Base-by-base conservation (phyloP, 495 filamentous ascomycete genomes). In the Neurospora tetrasperma region DNA sequence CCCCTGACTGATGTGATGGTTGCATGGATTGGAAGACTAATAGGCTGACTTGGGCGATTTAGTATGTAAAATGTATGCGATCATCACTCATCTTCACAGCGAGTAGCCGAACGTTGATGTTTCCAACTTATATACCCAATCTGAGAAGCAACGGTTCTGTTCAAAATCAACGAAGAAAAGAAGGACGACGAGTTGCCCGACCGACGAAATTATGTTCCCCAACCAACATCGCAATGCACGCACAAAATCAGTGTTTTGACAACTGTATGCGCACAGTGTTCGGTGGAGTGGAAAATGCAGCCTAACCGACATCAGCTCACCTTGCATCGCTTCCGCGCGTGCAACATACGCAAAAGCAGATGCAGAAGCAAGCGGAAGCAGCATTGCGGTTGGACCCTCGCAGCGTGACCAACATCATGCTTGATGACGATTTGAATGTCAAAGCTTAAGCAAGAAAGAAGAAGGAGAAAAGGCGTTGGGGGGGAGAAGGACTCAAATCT, bases 11-110 rank as follows among this genome's bases (percentile, higher is more conserved):
- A 35, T 39, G 27, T 48, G 46, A 35, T 39, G 27, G 14, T 69
- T 46, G 20, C 43, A 27, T 31, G 46, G 9, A 5, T 12, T 40
- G 71, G 48, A 38, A n/a, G 39, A 59, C 8, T 14, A 23, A 40
- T n/a, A 42, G 35, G 23, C 71, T 59, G 40, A 73, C 72, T 69
- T 71, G 76, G 48, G 73, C 54, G 27, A 4, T 62, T 35, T 48
- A 79, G 77, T 5, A 79, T 78, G 78, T 79, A 74, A 79, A 79
- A 69, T 39, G 27, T 66, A 18, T 38, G 54, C 54, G 54, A 35
- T 10, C 8, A 27, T 6, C 48, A 59, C 46, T 23, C 10, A 59
- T 54, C 46, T 54, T 54, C 10, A 48, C n/a, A 20, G 46, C 20
- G 10, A 23, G 46, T 20, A 23, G 11, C 5, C 4, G 20, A 4